Evolutionary conservation across 345 rosid genomes (phyloP).

Genomic region (rapeseed (Brassica napus)): Da-Ae NC_063438.1:15511001-15511500

Average conservation of each 20-base stretch:
- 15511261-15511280: conserved; percentile 71
- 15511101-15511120: conserved; percentile 96
- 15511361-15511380: conserved; percentile 75
- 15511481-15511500: conserved; percentile 87
- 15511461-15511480: conserved; percentile 59
- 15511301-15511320: conserved; percentile 72
- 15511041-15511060: conserved; percentile 78
- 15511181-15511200: conserved; percentile 54
- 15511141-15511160: conserved; percentile 36
- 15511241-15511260: conserved; percentile 61
- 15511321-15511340: conserved; percentile 70
- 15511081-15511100: conserved; percentile 77
- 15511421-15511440: conserved; percentile 88
- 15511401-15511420: conserved; percentile 85
- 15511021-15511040: conserved; percentile 98
- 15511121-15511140: conserved; percentile 79
- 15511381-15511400: conserved; percentile 90
- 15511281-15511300: conserved; percentile 45
- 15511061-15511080: conserved; percentile 70
- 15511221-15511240: conserved; percentile 56
- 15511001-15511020: conserved; percentile 80
- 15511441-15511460: conserved; percentile 76
- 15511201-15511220: conserved; percentile 67
- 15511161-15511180: conserved; percentile 54
- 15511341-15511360: conserved; percentile 61